Percentiles rank a stretch among this genome's conserved stretches.
Evolutionary conservation across 2,329 filamentous ascomycete species (phyloP).

Genomic region (Alternaria panax): DNA sequence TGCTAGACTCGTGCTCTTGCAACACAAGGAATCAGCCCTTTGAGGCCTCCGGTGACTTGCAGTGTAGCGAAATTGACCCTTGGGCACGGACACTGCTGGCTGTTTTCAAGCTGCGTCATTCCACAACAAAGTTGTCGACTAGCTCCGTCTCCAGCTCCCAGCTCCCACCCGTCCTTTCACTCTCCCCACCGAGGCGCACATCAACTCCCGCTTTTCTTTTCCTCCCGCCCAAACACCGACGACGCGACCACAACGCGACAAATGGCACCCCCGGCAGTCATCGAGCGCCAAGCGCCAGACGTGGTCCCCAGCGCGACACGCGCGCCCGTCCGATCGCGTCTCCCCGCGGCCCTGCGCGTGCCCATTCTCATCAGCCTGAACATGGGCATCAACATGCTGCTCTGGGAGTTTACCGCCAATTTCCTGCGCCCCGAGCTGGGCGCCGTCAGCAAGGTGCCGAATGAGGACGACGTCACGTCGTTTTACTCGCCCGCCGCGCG

Average conservation of each 20-base stretch:
- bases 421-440: slow-evolving; percentile 72
- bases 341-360: slow-evolving; percentile 51
- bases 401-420: slow-evolving; percentile 69
- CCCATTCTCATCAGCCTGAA: slow-evolving; percentile 59
- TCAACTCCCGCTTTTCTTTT: slow-evolving; percentile 2
- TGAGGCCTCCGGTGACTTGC: too few species aligned
- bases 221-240: slow-evolving; percentile 1
- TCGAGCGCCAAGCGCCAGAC: slow-evolving; percentile 38
- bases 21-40: too few species aligned
- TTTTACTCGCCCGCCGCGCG: slow-evolving; percentile 57
- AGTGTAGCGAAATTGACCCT: background rate
- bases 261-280: slow-evolving; percentile 36
- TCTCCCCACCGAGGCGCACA: slow-evolving; percentile 11
- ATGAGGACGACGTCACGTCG: slow-evolving; percentile 67
- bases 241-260: slow-evolving; percentile 17
- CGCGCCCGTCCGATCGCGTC: slow-evolving; percentile 36
- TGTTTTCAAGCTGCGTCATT: slow-evolving; percentile 6
- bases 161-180: slow-evolving; percentile 5
- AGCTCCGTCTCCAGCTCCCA: background rate
- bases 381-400: slow-evolving; percentile 68
- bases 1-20: too few species aligned
- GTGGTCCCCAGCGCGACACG: slow-evolving; percentile 33
- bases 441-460: slow-evolving; percentile 66
- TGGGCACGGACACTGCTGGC: background rate
- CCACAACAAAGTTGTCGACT: slow-evolving; percentile 12